phyloP scores from a whole-genome alignment of 176 grass and related monocot genomes.

The Elymus sibiricus region DNA sequence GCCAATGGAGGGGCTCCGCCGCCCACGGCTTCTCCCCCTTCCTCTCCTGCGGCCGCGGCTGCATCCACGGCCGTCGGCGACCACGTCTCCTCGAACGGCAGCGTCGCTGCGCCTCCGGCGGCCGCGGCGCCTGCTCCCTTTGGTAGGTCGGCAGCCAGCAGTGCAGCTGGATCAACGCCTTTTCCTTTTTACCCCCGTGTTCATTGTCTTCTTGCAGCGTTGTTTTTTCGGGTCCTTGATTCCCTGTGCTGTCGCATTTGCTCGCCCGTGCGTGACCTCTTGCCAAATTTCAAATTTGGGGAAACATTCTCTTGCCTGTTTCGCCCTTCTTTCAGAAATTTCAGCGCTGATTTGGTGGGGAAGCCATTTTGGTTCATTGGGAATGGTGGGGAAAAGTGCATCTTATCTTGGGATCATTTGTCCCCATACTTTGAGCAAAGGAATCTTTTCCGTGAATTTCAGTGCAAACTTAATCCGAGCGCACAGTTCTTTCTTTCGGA shows the following conservation, averaged over 20 bases:
- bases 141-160: constrained; percentile 11
- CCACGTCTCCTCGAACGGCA: background rate
- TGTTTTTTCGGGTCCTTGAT: background rate
- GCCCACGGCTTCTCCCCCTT: background rate
- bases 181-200: background rate
- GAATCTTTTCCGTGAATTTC: background rate
- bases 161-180: background rate
- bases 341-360: constrained; percentile 12
- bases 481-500: background rate
- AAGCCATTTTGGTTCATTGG: background rate
- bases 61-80: background rate
- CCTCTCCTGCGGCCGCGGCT: background rate
- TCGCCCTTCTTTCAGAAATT: background rate
- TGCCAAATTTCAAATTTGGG: background rate
- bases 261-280: background rate
- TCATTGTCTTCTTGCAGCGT: background rate
- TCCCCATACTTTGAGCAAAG: background rate
- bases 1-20: constrained; percentile 24
- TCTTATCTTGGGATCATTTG: background rate
- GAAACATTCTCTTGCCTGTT: background rate
- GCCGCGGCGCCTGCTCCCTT: constrained; percentile 8
- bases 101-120: background rate
- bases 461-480: background rate
- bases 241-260: background rate
- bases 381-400: background rate